Evolutionary conservation across 2,329 filamentous ascomycete species (phyloP), one percentile per base, ranked within the genome.

Genomic region (Aspergillus novofumigatus): DNA sequence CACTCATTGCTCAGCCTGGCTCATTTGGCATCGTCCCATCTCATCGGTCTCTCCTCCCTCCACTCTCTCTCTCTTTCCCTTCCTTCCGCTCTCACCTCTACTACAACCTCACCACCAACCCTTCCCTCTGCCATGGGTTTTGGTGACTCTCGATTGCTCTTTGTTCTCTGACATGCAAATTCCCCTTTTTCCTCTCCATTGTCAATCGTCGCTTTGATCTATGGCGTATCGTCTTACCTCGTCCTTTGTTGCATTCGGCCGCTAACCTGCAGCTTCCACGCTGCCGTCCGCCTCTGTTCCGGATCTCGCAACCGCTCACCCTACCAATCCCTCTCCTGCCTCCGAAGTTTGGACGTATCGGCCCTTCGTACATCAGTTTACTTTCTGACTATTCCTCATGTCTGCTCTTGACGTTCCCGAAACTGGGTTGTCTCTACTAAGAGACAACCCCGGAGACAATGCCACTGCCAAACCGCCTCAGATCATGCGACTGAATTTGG

Each of bases 401-500:
- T 60, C 66, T 53, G 58, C 67, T 55, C 62, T 78, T 42, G 58
- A 68, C 42, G 64, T 78, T 45, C 75, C 76, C 45, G 66, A 72
- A 50, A 63, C 66, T 55, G 76, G 76, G 57, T 63, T 78, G 63
- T 69, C 70, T 69, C 76, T 79, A 56, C 65, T 63, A 55, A 70
- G 69, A 65, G 65, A 68, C 49, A 66, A 68, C 60, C 65, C 67
- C 56, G 67, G 68, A 38, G 55, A 59, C 29, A 69, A 70, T 55
- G 52, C 64, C 48, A 57, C 69, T 32, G 59, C 62, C 53, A 75
- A 73, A 65, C 67, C 72, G 17, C 62, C 68, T 38, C 78, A 80
- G 65, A 73, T 79, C 55, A 77, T 81, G 72, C 77, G 77, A 59
- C 63, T 81, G 60, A 75, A 78, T 58, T 67, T 81, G 55, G 69